Percentiles rank a stretch among this genome's conserved stretches.
Evolutionary conservation across 768 basidiomycete species (phyloP).

Genomic region (Mycena epipterygia): DNA sequence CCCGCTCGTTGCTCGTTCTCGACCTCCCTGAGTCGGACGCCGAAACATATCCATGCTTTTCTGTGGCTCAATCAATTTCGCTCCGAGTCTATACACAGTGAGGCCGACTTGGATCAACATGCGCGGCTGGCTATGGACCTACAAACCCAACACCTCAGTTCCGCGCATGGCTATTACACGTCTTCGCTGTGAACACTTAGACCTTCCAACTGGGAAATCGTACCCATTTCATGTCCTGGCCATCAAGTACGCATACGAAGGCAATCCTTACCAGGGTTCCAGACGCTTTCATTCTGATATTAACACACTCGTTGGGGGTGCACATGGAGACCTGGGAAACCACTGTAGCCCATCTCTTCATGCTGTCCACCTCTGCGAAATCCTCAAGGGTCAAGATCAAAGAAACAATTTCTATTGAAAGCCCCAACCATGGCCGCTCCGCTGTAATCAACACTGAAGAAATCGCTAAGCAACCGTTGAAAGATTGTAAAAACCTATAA

Average conservation of each 20-base stretch:
- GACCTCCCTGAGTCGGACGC: too few relatives aligned
- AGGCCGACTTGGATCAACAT: too few relatives aligned
- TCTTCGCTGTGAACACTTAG: background rate
- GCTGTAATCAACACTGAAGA: conserved; percentile 4
- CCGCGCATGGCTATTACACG: background rate
- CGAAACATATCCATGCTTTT: too few relatives aligned
- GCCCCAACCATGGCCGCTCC: conserved; percentile 22
- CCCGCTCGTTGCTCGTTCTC: too few relatives aligned
- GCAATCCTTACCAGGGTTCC: background rate
- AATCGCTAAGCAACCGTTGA: background rate
- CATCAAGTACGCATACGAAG: conserved; percentile 4
- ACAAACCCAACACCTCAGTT: background rate
- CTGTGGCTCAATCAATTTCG: too few relatives aligned
- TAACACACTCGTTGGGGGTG: conserved; percentile 14
- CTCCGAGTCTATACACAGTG: too few relatives aligned
- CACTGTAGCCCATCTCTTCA: conserved; percentile 10
- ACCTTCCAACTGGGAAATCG: background rate
- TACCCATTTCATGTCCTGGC: conserved; percentile 25
- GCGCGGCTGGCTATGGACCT: too few relatives aligned
- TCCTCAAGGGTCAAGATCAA: background rate
- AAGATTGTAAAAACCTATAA: background rate
- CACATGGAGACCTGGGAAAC: conserved; percentile 26
- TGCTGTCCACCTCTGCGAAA: background rate
- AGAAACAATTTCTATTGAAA: conserved; percentile 14
- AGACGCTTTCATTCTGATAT: conserved; percentile 10